Evolutionary conservation across 129 eudicot species (phyloP), one percentile per base, ranked within the genome.

Genomic region (Flaveria ramosissima): DNA sequence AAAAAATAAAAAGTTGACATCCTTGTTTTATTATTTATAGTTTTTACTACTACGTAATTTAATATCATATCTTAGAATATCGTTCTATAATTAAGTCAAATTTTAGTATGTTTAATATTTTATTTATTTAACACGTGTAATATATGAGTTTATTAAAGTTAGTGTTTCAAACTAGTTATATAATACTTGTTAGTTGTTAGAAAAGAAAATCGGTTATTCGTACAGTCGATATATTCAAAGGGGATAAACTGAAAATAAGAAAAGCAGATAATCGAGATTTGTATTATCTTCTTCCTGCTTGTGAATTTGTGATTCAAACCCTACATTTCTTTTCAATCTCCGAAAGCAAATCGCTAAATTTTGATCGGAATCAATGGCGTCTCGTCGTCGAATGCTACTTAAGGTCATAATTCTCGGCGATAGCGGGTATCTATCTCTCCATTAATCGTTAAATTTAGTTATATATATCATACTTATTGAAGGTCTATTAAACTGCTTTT

Each of bases 361-460:
- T 77, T 19, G 76, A 67, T 78, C 67, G 45, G 21, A 61, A 71
- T 81, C 83, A 43, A 87, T 87, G 91, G 88, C 88, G 27, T 86
- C 90, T 14, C 91, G 91, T 72, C 84, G 91, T 36, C 84, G 91
- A 70, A 84, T 81, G 83, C 85, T 87, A 68, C 91, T 87, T 77
- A 87, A 87, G 50, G 86, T 84, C 85, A 87, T 87, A 72, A 87
- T 87, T 61, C 92, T 87, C 65, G 92, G 92, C 70, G 92, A 87
- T 59, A 84, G 88, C 84, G 91, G 91, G 91, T 86, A 52, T 6
- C 21, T 52, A 52, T 52, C 60, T 80, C 41, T 45, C 72, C 19
- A 75, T 36, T 12, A 56, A 41, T 70, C 46, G 61, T 71, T 75
- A 15, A 68, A 7, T 62, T 23, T 45, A 43, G 65, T 20, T 75